Percentiles rank a stretch among this genome's conserved stretches.
Evolutionary conservation across 2,329 filamentous ascomycete genomes (phyloP).

Genomic region (Graphilbum sp.): DNA sequence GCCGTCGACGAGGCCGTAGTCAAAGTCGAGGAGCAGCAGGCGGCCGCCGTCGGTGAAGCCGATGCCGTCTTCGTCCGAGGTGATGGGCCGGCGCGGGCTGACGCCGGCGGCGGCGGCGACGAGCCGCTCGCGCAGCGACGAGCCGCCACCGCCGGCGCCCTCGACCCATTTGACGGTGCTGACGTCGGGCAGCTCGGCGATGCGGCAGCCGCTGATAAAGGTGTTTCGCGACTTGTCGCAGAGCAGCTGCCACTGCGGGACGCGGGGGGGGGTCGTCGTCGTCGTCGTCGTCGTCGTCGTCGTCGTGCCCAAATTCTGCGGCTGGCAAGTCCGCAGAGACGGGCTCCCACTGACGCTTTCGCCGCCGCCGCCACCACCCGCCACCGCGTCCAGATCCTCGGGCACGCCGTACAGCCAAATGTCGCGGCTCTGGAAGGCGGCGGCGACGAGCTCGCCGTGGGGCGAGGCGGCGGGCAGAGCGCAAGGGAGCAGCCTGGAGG

Average conservation of each 20-base stretch:
- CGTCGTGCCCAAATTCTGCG: constrained; percentile 12
- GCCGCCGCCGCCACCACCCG: constrained; percentile 18
- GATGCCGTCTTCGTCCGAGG: constrained; percentile 50
- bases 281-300: constrained; percentile 18
- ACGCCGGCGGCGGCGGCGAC: constrained; percentile 60
- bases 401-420: constrained; percentile 71
- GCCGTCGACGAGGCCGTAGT: constrained; percentile 42
- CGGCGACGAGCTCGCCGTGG: constrained; percentile 53
- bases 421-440: constrained; percentile 55
- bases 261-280: constrained; percentile 17
- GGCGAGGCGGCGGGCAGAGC: constrained; percentile 55
- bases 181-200: constrained; percentile 49
- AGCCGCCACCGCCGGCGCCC: constrained; percentile 32
- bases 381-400: constrained; percentile 49
- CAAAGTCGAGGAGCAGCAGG: constrained; percentile 58
- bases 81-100: constrained; percentile 35
- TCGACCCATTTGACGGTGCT: constrained; percentile 60
- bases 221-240: constrained; percentile 54
- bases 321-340: constrained; percentile 18
- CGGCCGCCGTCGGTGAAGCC: constrained; percentile 67
- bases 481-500: constrained; percentile 46
- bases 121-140: constrained; percentile 36
- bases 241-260: constrained; percentile 53
- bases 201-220: constrained; percentile 49
- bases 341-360: constrained; percentile 21